Conservation (phyloP, 2,329 filamentous ascomycete species). For the Cladosporium sp. region DNA sequence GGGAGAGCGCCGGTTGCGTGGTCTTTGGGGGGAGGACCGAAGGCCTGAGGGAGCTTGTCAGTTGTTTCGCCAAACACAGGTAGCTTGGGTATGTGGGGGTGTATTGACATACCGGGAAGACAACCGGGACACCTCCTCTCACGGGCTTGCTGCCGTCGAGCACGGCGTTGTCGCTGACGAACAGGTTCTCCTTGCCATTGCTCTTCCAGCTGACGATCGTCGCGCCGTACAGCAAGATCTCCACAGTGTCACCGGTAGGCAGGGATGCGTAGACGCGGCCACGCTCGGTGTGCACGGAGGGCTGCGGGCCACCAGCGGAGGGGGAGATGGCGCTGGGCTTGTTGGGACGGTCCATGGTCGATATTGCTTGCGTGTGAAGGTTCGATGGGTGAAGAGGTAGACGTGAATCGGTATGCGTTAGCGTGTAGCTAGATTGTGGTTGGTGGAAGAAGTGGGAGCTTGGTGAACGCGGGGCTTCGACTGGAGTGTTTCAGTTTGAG, state of each 20-base stretch:
- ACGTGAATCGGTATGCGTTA: background rate
- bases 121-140: conserved; percentile 82
- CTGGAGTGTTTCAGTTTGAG: conserved; percentile 2
- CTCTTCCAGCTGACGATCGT: conserved; percentile 93
- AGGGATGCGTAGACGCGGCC: conserved; percentile 70
- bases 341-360: conserved; percentile 68
- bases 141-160: conserved; percentile 86
- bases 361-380: background rate
- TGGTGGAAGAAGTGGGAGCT: conserved; percentile 7
- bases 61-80: too few relatives aligned
- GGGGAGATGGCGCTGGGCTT: conserved; percentile 72
- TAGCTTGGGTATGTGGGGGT: too few relatives aligned
- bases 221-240: conserved; percentile 83
- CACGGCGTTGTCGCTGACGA: conserved; percentile 70
- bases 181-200: conserved; percentile 71
- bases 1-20: conserved; percentile 72
- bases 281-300: conserved; percentile 67
- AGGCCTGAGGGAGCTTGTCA: conserved; percentile 52
- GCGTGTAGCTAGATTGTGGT: background rate
- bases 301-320: conserved; percentile 58
- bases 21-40: conserved; percentile 73
- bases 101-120: conserved; percentile 70
- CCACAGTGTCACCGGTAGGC: conserved; percentile 78
- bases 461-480: conserved; percentile 3
- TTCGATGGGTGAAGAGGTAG: background rate